Percentiles rank a stretch among this genome's conserved stretches.
Evolutionary conservation across 306 rosid species (phyloP).

Genomic region (Castanea sativa): DNA sequence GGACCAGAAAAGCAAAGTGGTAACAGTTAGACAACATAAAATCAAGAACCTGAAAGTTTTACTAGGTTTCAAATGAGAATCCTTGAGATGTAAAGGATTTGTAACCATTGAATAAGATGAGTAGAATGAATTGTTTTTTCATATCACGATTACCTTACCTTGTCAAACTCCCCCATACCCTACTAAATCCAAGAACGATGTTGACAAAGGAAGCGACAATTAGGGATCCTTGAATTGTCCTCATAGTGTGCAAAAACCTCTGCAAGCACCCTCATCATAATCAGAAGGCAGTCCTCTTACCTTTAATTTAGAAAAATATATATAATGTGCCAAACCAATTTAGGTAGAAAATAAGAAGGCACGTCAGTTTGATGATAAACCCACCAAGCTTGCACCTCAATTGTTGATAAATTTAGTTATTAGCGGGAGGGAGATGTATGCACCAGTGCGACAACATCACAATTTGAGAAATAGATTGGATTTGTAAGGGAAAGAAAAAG

Average conservation of each 20-base stretch:
- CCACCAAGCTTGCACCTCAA: neutral
- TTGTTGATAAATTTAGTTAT: neutral
- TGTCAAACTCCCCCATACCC: slow-evolving; percentile 66
- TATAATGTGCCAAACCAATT: neutral
- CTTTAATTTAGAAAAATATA: neutral
- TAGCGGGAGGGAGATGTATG: neutral
- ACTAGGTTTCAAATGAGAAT: neutral
- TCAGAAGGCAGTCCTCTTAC: slow-evolving; percentile 1
- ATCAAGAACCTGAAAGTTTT: neutral
- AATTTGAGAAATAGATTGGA: neutral
- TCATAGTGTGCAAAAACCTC: slow-evolving; percentile 68
- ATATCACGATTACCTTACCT: slow-evolving; percentile 37
- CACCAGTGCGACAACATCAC: neutral
- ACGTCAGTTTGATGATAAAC: neutral
- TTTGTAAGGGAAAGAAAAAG: neutral
- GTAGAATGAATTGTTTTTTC: neutral
- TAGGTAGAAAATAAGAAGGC: neutral
- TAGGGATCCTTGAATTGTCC: slow-evolving; percentile 91
- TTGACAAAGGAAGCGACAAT: slow-evolving; percentile 77
- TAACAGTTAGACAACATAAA: neutral
- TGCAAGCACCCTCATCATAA: slow-evolving; percentile 34
- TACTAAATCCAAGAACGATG: slow-evolving; percentile 74
- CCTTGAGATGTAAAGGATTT: neutral
- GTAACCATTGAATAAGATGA: neutral
- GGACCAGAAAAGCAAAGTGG: slow-evolving; percentile 8